These are phyloP conservation scores for Talaromyces nanjingensis DNA, from an alignment of 495 filamentous ascomycete species.

Conservation along the genomic window DNA sequence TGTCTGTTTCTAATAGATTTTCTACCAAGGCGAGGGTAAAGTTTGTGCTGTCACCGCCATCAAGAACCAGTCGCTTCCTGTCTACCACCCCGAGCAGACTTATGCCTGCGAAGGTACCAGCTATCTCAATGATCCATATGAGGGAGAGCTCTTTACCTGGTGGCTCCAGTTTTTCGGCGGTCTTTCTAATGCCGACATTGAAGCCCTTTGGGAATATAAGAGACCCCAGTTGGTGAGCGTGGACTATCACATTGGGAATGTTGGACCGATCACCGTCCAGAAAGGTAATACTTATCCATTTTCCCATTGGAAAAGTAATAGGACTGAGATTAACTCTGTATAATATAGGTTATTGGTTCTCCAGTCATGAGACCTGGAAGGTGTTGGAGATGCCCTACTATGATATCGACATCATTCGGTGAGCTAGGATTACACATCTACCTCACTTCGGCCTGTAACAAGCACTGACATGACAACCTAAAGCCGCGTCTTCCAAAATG, in stretches of 20 bases:
- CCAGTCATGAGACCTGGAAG: slow-evolving; percentile 30
- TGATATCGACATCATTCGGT: slow-evolving; percentile 25
- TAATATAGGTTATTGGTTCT: slow-evolving; percentile 25
- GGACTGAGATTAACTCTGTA: not conserved
- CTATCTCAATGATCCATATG: slow-evolving; percentile 24
- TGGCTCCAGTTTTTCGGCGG: slow-evolving; percentile 29
- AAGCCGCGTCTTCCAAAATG: slow-evolving; percentile 23
- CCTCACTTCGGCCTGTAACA: not conserved
- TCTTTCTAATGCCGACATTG: slow-evolving; percentile 19
- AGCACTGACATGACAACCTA: not conserved
- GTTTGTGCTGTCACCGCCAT: slow-evolving; percentile 25
- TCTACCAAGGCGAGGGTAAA: slow-evolving; percentile 21
- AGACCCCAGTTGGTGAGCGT: slow-evolving; percentile 24
- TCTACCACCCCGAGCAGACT: slow-evolving; percentile 18
- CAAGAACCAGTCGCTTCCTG: slow-evolving; percentile 18
- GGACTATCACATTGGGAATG: slow-evolving; percentile 22
- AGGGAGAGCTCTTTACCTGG: slow-evolving; percentile 30
- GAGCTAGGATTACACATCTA: slow-evolving; percentile 1
- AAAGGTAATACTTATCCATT: slow-evolving; percentile 15
- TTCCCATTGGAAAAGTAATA: not conserved
- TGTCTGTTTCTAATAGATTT: slow-evolving; percentile 14
- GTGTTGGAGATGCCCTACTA: slow-evolving; percentile 31
- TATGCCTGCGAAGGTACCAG: slow-evolving; percentile 22
- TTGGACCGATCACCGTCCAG: slow-evolving; percentile 30
- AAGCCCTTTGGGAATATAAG: slow-evolving; percentile 22